Base-by-base conservation (phyloP, 2,329 filamentous ascomycete genomes). In the Cercospora beticola region DNA sequence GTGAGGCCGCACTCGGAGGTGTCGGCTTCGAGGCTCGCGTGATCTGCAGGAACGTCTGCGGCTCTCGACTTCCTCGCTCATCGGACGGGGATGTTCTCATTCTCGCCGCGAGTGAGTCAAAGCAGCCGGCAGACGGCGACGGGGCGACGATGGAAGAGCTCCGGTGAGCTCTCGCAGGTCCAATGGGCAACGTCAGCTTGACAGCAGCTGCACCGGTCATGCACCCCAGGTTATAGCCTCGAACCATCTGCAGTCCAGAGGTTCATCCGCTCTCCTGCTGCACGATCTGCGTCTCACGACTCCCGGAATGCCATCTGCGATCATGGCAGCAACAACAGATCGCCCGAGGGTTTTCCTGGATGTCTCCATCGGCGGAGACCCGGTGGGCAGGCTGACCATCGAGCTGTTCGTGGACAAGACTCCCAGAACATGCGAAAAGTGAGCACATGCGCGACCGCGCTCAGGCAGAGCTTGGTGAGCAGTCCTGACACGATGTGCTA, bases 391-490 rank as follows among this genome's bases (percentile, higher is more conserved):
- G 54, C 75, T 84, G 23, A 78, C 78, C 3, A 79, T 84, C 63
- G 82, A 84, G 74, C 79, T 84, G 21, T 84, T 83, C 76, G 74
- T 74, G 23, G 82, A 84, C 74, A 78, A 82, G 69, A 78, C 81
- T 9, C 82, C 82, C 9, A 78, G 77, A 66, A 83, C 82, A 61
- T 82, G 79, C 73, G 81, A 83, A 75, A 83, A 83, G 82, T 83
- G 76, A 70, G 74, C 63, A 43, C 61, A 60, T 30, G 21, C 16
- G 59, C 49, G 62, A 31, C 43, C 23, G 30, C 26, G 40, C 49
- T 59, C 56, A 18, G 31, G 26, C 23, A 28, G 6, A n/a, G 26
- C 28, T 57, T n/a, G 18, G 28, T 57, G 56, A 36, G 71, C 59
- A 73, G 58, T 26, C 57, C 61, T 70, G 21, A 71, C 67, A 69